These are phyloP conservation scores for Aspergillus ochraceus DNA, from an alignment of 2,329 filamentous ascomycete species.

Conservation along the genomic window DNA sequence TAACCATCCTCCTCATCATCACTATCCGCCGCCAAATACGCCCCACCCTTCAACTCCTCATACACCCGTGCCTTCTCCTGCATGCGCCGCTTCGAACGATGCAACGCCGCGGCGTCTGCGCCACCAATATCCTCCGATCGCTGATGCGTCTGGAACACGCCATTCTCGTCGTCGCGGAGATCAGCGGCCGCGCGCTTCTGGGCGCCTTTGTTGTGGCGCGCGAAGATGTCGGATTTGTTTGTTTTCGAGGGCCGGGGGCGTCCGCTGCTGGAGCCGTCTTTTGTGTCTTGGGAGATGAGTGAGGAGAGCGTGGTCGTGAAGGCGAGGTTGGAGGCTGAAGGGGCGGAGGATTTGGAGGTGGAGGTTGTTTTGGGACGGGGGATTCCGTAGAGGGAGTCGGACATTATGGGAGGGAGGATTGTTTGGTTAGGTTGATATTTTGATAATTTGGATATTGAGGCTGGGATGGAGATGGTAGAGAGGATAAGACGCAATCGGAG, in stretches of 20 bases:
- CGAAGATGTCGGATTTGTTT: conserved; percentile 70
- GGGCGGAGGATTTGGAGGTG: conserved; percentile 47
- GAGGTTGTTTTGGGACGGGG: conserved; percentile 60
- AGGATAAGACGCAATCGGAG: not conserved
- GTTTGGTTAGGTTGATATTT: too few species aligned
- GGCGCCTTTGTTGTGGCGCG: conserved; percentile 61
- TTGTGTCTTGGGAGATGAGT: conserved; percentile 63
- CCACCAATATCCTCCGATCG: conserved; percentile 59
- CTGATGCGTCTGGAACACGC: conserved; percentile 62
- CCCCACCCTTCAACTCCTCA: conserved; percentile 85
- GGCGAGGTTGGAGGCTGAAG: conserved; percentile 70
- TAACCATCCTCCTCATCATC: conserved; percentile 35
- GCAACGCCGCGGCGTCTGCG: conserved; percentile 58
- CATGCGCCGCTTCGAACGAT: conserved; percentile 76
- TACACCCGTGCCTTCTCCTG: conserved; percentile 88
- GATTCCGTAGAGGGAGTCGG: conserved; percentile 68
- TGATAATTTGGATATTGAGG: not conserved
- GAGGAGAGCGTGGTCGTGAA: conserved; percentile 87
- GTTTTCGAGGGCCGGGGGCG: conserved; percentile 44
- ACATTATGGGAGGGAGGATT: conserved; percentile 5
- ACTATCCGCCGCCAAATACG: conserved; percentile 60
- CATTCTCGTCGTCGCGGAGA: conserved; percentile 51
- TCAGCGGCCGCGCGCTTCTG: conserved; percentile 64
- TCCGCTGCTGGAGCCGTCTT: conserved; percentile 36
- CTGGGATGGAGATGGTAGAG: not conserved